Base-by-base conservation (phyloP, 768 basidiomycete genomes). In the Russula virescens region DNA sequence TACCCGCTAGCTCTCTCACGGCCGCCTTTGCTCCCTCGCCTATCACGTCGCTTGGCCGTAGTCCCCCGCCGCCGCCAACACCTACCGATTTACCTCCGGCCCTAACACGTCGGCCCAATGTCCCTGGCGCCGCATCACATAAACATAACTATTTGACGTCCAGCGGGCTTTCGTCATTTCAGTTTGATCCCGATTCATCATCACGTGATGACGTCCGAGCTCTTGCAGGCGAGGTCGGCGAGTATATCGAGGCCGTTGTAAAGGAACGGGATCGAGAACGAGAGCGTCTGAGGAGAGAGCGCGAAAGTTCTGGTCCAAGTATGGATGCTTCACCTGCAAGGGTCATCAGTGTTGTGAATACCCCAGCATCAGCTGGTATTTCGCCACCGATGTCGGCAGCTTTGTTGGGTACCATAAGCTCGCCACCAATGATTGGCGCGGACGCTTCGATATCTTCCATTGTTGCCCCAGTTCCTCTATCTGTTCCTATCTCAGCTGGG, bases 201-300 rank as follows among this genome's bases (percentile, higher is more conserved):
- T 61, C 50, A 67, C 66, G 57, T 66, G 69, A 1, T 54, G 80
- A 80, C 56, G 73, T 87, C 13, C 76, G 78, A 21, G 75, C 73
- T 6, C 79, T 86, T 7, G 87, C 87, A 2, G 70, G 75, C 2
- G 84, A 88, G 70, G 80, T 89, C 19, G 82, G 83, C 34, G 76
- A 77, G 2, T 92, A 89, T 68, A 87, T 93, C 7, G 91, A 93
- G 60, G 80, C 81, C 10, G 81, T 91, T 6, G 85, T 84, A 4
- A 83, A 82, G 65, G 91, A 93, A 68, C 78, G 91, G 19, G 91
- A 93, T 63, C 78, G 79, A 60, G 91, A 94, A 71, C 78, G 89
- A 7, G 89, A 91, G 66, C 78, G 88, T 28, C 78, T 90, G 51
- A 83, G 84, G 67, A 76, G 80, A 51, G 88, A 88, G 71, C 76